Evolutionary conservation across 1,284 basidiomycete species (phyloP).

Genomic region (Athelia sp.): DNA sequence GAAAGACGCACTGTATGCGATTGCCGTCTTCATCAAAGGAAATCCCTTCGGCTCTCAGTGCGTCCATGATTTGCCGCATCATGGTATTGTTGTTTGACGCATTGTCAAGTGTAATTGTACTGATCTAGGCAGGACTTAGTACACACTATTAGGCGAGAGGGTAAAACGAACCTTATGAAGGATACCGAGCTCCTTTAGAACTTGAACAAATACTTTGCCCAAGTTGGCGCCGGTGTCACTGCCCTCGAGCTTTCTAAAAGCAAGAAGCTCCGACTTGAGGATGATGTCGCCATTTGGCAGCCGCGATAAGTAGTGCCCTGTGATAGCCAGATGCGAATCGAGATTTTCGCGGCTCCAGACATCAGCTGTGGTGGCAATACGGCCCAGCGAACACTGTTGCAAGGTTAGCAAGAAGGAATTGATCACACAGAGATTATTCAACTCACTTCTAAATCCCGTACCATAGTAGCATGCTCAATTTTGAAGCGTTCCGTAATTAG

Average conservation of each 20-base stretch:
- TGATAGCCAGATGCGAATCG: constrained; percentile 11
- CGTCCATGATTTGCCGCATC: constrained; percentile 2
- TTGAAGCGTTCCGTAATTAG: constrained; percentile 16
- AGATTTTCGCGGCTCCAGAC: constrained; percentile 10
- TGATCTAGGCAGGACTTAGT: constrained; percentile 3
- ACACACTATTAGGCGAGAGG: background rate
- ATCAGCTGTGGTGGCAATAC: constrained; percentile 14
- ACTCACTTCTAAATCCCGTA: constrained; percentile 10
- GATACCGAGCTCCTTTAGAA: constrained; percentile 7
- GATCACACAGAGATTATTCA: background rate
- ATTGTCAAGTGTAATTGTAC: constrained; percentile 16
- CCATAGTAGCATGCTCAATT: constrained; percentile 11
- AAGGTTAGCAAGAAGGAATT: background rate
- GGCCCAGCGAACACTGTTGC: constrained; percentile 10
- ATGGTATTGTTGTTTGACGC: constrained; percentile 13
- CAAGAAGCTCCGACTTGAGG: constrained; percentile 7
- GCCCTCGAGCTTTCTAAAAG: constrained; percentile 10
- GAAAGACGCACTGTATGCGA: constrained; percentile 3
- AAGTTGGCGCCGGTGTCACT: constrained; percentile 13
- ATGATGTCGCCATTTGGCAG: constrained; percentile 2
- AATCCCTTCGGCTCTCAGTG: background rate
- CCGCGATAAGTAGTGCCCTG: constrained; percentile 10
- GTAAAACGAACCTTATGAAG: constrained; percentile 10
- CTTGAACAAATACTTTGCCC: constrained; percentile 5
- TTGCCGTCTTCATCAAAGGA: constrained; percentile 3